Evolutionary conservation across 1,139 yeast genomes (phyloP).

Genomic region (Meyerozyma smithsonii): DNA sequence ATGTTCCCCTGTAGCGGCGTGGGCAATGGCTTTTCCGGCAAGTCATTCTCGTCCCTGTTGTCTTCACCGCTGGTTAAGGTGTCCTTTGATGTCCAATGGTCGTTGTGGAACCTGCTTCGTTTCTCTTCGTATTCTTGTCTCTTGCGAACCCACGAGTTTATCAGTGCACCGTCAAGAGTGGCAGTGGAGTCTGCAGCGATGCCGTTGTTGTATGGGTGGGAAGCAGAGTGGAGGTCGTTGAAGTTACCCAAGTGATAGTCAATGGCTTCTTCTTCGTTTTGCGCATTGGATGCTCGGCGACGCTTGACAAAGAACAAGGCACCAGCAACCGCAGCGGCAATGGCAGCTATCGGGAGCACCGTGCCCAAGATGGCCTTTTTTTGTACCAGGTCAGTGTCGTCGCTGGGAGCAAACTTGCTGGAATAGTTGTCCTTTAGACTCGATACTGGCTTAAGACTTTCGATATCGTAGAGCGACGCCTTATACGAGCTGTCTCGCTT

Average conservation of each 20-base stretch:
- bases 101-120: slow-evolving; percentile 13
- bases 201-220: slow-evolving; percentile 4
- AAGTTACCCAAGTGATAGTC: slow-evolving; percentile 35
- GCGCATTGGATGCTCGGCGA: slow-evolving; percentile 12
- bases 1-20: slow-evolving; percentile 5
- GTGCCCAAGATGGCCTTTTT: slow-evolving; percentile 34
- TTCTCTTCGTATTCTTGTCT: slow-evolving; percentile 44
- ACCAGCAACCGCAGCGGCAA: slow-evolving; percentile 14
- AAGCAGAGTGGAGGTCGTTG: slow-evolving; percentile 12
- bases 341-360: slow-evolving; percentile 27
- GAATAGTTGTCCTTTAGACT: slow-evolving; percentile 4
- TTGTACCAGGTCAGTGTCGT: slow-evolving; percentile 10
- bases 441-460: slow-evolving; percentile 17
- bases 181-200: slow-evolving; percentile 36
- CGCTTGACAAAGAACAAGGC: slow-evolving; percentile 18
- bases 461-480: slow-evolving; percentile 23
- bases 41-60: slow-evolving; percentile 6
- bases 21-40: slow-evolving; percentile 6
- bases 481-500: slow-evolving; percentile 15
- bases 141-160: slow-evolving; percentile 51
- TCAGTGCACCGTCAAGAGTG: slow-evolving; percentile 21
- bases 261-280: slow-evolving; percentile 21
- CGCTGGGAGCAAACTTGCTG: neutral
- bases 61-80: slow-evolving; percentile 16
- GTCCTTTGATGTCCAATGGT: slow-evolving; percentile 29